phyloP scores from a whole-genome alignment of 768 basidiomycete species.

The Mycena amicta region DNA sequence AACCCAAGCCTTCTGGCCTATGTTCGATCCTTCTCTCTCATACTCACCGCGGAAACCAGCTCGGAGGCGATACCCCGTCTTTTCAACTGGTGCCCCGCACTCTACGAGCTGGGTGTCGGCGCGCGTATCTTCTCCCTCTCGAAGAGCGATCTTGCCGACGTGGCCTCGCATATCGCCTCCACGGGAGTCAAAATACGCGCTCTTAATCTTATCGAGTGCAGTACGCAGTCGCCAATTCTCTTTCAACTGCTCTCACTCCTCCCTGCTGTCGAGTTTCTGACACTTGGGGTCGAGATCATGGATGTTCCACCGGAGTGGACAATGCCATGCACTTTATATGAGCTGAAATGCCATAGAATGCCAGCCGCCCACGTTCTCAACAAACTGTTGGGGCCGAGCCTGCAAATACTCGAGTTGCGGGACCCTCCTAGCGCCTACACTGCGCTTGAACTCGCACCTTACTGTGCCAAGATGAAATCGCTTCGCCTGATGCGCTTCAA shows the following conservation, averaged over 20 bases:
- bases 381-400: slow-evolving; percentile 40
- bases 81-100: not conserved
- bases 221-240: slow-evolving; percentile 45
- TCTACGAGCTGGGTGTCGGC: slow-evolving; percentile 17
- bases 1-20: slow-evolving; percentile 4
- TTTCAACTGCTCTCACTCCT: slow-evolving; percentile 45
- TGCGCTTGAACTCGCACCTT: slow-evolving; percentile 27
- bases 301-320: slow-evolving; percentile 31
- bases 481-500: slow-evolving; percentile 43
- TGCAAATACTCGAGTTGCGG: slow-evolving; percentile 44
- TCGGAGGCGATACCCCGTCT: not conserved
- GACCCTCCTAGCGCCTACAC: slow-evolving; percentile 34
- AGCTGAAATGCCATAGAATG: slow-evolving; percentile 41
- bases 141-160: not conserved
- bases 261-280: slow-evolving; percentile 40
- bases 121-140: slow-evolving; percentile 13
- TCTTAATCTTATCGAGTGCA: slow-evolving; percentile 30
- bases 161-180: not conserved
- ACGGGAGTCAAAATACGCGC: slow-evolving; percentile 11
- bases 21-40: slow-evolving; percentile 7
- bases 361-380: slow-evolving; percentile 29
- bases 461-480: slow-evolving; percentile 42
- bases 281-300: slow-evolving; percentile 37
- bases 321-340: slow-evolving; percentile 36
- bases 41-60: not conserved